Evolutionary conservation across 345 rosid genomes (phyloP).

Genomic region (Rhizophora mangle): DNA sequence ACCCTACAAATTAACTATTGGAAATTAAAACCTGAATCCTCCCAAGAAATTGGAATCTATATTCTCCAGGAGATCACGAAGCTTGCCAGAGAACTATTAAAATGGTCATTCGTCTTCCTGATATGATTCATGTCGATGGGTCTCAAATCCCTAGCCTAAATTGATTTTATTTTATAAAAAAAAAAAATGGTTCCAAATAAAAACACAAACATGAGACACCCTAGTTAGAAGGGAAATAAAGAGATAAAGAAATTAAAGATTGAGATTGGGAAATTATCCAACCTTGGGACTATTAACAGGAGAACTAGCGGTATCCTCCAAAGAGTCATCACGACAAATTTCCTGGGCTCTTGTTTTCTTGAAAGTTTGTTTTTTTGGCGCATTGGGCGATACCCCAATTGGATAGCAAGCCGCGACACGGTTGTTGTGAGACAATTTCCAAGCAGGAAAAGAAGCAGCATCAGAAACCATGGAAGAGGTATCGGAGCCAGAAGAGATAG

Average conservation of each 20-base stretch:
- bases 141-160: constrained; percentile 47
- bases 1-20: constrained; percentile 23
- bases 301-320: constrained; percentile 94
- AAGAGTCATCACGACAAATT: constrained; percentile 58
- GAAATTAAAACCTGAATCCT: background rate
- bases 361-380: constrained; percentile 43
- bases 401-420: constrained; percentile 17
- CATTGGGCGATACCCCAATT: background rate
- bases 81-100: constrained; percentile 39
- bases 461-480: constrained; percentile 68
- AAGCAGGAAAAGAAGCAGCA: constrained; percentile 56
- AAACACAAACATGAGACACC: background rate
- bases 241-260: background rate
- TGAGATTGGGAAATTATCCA: background rate
- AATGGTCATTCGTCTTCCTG: constrained; percentile 38
- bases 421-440: constrained; percentile 28
- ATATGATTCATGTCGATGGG: constrained; percentile 34
- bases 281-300: constrained; percentile 84
- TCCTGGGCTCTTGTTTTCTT: constrained; percentile 50
- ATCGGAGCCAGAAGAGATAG: constrained; percentile 39
- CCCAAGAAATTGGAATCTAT: background rate
- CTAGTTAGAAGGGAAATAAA: background rate
- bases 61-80: background rate
- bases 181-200: background rate
- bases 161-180: constrained; percentile 14